Conservation (phyloP, 495 filamentous ascomycete species). For the Cercophora samala region DNA sequence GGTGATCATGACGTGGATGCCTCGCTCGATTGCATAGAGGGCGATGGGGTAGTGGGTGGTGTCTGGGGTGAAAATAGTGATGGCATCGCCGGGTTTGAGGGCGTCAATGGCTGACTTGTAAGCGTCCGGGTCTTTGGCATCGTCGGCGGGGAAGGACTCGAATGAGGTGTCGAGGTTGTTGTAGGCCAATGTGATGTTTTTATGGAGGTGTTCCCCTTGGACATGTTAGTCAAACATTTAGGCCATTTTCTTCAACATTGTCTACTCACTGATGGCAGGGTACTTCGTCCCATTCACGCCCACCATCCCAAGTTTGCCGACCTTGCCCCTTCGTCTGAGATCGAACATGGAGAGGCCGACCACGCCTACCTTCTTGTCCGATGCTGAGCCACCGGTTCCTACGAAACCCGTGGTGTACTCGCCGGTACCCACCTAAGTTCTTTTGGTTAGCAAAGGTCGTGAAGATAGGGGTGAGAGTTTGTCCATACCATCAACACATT, state of each 20-base stretch:
- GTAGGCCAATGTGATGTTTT: conserved; percentile 85
- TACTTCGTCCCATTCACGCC: conserved; percentile 85
- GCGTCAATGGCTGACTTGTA: conserved; percentile 90
- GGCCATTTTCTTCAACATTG: neutral
- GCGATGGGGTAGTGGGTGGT: conserved; percentile 94
- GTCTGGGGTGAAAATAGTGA: conserved; percentile 96
- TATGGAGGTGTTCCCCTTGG: conserved; percentile 74
- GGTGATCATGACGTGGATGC: conserved; percentile 87
- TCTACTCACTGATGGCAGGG: conserved; percentile 75
- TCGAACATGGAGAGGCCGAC: conserved; percentile 90
- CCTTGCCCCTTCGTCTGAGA: conserved; percentile 81
- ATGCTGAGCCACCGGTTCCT: conserved; percentile 69
- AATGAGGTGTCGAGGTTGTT: conserved; percentile 83
- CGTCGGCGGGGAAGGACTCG: conserved; percentile 72
- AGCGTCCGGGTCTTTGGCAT: conserved; percentile 67
- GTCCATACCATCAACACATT: conserved; percentile 78
- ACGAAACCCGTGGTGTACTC: conserved; percentile 95
- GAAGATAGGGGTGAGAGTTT: conserved; percentile 11
- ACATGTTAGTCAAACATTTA: neutral
- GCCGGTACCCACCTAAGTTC: conserved; percentile 70
- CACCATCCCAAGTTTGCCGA: conserved; percentile 82
- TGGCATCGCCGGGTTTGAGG: conserved; percentile 75
- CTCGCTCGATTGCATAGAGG: conserved; percentile 82
- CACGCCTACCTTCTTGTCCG: conserved; percentile 91
- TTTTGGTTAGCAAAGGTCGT: conserved; percentile 13